These are phyloP conservation scores for Barnettozyma populi DNA, from an alignment of 805 yeast genomes.

Conservation along the genomic window DNA sequence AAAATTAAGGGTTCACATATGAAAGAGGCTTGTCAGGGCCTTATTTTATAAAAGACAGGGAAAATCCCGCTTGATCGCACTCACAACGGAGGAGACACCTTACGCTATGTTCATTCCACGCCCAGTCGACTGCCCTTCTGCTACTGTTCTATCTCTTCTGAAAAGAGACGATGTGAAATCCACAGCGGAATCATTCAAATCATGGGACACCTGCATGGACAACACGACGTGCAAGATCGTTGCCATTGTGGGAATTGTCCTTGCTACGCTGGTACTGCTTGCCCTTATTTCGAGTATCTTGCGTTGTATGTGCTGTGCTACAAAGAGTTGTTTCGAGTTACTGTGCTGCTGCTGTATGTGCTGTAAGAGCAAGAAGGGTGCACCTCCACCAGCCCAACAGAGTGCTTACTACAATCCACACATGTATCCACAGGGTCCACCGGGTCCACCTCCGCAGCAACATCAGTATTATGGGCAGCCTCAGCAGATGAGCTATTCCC, in stretches of 20 bases:
- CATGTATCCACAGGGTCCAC: conserved; percentile 19
- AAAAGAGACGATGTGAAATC: conserved; percentile 20
- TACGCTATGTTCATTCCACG: conserved; percentile 1
- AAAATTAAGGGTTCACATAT: neutral
- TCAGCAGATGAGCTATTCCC: conserved; percentile 9
- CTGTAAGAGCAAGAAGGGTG: conserved; percentile 12
- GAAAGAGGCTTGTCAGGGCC: neutral
- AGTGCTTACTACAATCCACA: conserved; percentile 16
- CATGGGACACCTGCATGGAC: conserved; percentile 79
- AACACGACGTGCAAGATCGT: conserved; percentile 69
- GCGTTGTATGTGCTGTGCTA: conserved; percentile 56
- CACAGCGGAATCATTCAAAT: conserved; percentile 44
- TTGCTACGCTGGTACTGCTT: conserved; percentile 47
- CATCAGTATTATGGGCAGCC: neutral
- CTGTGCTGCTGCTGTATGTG: conserved; percentile 47
- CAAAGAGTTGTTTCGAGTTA: conserved; percentile 42
- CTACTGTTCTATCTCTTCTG: conserved; percentile 10
- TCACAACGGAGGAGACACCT: too few species aligned
- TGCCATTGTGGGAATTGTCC: conserved; percentile 64
- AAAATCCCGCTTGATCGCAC: neutral
- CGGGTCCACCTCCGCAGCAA: conserved; percentile 6
- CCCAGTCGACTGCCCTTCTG: conserved; percentile 7
- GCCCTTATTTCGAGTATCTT: conserved; percentile 54
- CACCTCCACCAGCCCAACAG: conserved; percentile 6
- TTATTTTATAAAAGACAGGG: neutral